Evolutionary conservation across 2,329 filamentous ascomycete genomes (phyloP).

Genomic region (Cladorrhinum sp.): DNA sequence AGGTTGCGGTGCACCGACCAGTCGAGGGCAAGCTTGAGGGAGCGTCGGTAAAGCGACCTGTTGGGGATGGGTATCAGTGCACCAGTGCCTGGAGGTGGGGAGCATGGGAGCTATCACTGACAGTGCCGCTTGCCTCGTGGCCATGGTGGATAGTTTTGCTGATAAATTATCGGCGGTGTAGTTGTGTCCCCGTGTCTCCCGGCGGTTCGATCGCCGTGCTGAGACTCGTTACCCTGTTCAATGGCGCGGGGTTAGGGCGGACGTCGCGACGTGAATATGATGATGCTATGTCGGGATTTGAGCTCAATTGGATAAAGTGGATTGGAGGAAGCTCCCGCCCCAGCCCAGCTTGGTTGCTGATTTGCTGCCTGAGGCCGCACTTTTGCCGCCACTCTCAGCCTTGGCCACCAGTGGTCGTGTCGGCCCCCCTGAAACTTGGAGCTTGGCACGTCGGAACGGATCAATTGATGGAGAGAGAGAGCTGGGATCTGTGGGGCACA

Average conservation of each 20-base stretch:
- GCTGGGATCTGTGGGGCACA: conserved; percentile 3
- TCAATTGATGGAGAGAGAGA: neutral
- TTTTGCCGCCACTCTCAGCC: neutral
- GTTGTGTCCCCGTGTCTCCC: neutral
- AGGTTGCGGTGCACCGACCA: conserved; percentile 91
- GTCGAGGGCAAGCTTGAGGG: conserved; percentile 88
- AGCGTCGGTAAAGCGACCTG: conserved; percentile 82
- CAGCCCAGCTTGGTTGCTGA: neutral
- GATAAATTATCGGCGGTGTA: neutral
- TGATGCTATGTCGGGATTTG: conserved; percentile 11
- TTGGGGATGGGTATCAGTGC: conserved; percentile 13
- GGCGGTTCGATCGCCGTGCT: conserved; percentile 5
- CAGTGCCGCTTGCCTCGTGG: conserved; percentile 27
- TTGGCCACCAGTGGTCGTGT: neutral
- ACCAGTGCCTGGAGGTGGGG: neutral
- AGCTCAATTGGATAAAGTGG: conserved; percentile 24
- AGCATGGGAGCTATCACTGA: conserved; percentile 15
- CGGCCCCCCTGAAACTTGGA: neutral
- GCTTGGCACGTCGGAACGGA: conserved; percentile 11
- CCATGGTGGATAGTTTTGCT: conserved; percentile 22
- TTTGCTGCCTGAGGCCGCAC: conserved; percentile 23
- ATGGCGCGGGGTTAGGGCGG: neutral
- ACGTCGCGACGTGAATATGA: conserved; percentile 13
- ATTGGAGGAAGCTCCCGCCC: conserved; percentile 21
- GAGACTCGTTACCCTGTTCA: neutral